Evolutionary conservation across 331 rosid genomes (phyloP).

Genomic region (Prunus yedoensis): DNA sequence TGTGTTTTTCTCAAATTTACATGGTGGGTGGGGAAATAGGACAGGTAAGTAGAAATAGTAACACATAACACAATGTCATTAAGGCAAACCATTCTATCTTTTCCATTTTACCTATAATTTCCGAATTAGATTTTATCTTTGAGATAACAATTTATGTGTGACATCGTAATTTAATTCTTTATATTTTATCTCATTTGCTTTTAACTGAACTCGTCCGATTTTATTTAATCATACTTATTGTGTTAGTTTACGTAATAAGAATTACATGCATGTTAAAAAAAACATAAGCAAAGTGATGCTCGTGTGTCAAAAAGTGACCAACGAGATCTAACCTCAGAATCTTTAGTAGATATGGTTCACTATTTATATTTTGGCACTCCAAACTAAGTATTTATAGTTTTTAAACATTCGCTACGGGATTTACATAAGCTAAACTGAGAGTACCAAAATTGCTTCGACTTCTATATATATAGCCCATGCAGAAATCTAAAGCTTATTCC

Average conservation of each 20-base stretch:
- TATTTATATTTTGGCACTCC: not conserved
- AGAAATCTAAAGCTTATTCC: not conserved
- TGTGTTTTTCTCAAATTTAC: too few relatives aligned
- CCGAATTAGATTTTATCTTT: not conserved
- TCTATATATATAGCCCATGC: not conserved
- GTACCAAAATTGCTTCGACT: not conserved
- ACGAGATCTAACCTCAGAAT: not conserved
- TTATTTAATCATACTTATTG: not conserved
- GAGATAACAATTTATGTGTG: not conserved
- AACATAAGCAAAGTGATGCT: too few relatives aligned
- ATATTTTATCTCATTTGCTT: not conserved
- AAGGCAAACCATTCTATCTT: too few relatives aligned
- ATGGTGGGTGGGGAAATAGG: too few relatives aligned
- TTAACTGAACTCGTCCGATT: too few relatives aligned
- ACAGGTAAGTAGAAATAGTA: too few relatives aligned
- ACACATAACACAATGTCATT: too few relatives aligned
- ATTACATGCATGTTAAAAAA: not conserved
- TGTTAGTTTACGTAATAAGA: too few relatives aligned
- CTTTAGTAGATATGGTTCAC: not conserved
- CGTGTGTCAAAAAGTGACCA: not conserved
- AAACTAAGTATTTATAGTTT: too few relatives aligned
- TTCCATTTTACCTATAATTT: too few relatives aligned
- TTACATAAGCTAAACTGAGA: not conserved
- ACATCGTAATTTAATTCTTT: not conserved
- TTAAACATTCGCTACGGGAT: not conserved